phyloP scores from a whole-genome alignment of 441 rosid species.

The Euphorbia schlechtendalii region DNA sequence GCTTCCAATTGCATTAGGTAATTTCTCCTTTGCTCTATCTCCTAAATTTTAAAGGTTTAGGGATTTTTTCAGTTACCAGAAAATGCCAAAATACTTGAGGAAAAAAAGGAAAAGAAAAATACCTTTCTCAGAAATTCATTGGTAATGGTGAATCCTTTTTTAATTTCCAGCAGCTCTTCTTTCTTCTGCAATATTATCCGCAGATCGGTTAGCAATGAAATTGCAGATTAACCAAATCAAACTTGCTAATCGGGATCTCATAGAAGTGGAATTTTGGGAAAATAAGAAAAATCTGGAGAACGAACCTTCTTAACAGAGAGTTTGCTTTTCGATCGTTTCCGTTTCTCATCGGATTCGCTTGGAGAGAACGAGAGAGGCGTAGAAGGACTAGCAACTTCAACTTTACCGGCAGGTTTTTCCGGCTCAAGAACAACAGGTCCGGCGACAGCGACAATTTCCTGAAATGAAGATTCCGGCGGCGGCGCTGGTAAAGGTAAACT shows the following conservation, averaged over 20 bases:
- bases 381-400: constrained; percentile 29
- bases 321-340: constrained; percentile 19
- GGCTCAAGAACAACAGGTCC: not conserved
- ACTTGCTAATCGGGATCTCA: too few species aligned
- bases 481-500: constrained; percentile 5
- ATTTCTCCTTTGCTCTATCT: constrained; percentile 17
- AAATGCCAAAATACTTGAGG: too few species aligned
- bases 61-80: too few species aligned
- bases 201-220: not conserved
- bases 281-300: too few species aligned
- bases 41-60: constrained; percentile 20
- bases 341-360: constrained; percentile 40
- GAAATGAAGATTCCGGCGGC: not conserved
- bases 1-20: constrained; percentile 13
- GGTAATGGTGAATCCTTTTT: constrained; percentile 7
- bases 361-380: constrained; percentile 36
- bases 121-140: constrained; percentile 25
- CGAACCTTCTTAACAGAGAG: constrained; percentile 24
- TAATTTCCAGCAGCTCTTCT: constrained; percentile 17
- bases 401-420: constrained; percentile 10
- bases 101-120: not conserved
- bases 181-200: constrained; percentile 20
- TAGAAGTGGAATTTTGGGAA: too few species aligned
- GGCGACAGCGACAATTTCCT: not conserved
- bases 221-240: not conserved